Conservation (phyloP, 2,329 filamentous ascomycete genomes). For the Arthrinium phaeospermum region DNA sequence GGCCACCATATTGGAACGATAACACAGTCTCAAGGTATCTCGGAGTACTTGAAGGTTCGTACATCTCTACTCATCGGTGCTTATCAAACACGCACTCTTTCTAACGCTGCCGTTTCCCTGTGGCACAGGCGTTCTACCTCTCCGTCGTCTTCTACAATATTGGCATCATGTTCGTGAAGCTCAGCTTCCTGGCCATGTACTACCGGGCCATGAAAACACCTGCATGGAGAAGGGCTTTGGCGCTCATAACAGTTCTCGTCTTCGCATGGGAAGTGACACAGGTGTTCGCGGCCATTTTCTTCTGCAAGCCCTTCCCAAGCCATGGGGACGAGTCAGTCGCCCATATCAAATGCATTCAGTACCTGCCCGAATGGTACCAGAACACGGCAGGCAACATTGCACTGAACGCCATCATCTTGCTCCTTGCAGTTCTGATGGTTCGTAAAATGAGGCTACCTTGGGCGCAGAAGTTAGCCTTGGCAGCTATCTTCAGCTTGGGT, state of each 20-base stretch:
- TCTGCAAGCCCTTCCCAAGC: slow-evolving; percentile 1
- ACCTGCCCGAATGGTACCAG: slow-evolving; percentile 11
- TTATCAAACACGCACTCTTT: not conserved
- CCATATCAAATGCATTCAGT: not conserved
- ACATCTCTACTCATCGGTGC: not conserved
- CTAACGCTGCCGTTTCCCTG: not conserved
- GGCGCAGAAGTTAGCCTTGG: not conserved
- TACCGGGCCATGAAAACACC: slow-evolving; percentile 3
- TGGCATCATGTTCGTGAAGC: slow-evolving; percentile 12
- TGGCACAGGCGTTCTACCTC: not conserved
- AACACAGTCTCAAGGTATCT: not conserved
- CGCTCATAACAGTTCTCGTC: not conserved
- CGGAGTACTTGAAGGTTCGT: slow-evolving; percentile 8
- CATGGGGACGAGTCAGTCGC: not conserved
- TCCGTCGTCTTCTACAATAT: slow-evolving; percentile 7
- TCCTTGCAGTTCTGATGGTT: not conserved
- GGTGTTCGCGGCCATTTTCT: not conserved
- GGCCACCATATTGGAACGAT: slow-evolving; percentile 10
- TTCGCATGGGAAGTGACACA: not conserved
- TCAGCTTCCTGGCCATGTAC: slow-evolving; percentile 11
- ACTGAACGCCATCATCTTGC: not conserved
- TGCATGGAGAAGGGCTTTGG: not conserved
- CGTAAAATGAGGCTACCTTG: not conserved
- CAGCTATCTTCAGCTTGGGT: slow-evolving; percentile 4
- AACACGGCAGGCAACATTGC: slow-evolving; percentile 2